Evolutionary conservation across 805 yeast species (phyloP), one percentile per base, ranked within the genome.

Genomic region (Ogataea parapolymorpha): DNA sequence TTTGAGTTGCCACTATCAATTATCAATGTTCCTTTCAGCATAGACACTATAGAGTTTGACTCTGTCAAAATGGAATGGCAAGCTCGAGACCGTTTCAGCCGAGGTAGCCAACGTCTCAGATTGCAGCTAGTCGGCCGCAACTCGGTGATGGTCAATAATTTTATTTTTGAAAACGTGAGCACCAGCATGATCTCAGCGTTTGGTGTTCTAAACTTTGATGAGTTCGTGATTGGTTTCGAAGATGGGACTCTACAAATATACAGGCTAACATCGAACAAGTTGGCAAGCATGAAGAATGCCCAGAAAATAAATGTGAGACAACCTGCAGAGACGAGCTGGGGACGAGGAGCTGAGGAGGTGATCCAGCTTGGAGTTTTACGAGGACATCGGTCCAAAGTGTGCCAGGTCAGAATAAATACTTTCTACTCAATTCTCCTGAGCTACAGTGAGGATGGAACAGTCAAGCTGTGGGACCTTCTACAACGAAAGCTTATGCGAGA

Each of bases 381-480:
- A 37, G 87, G 88, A 0, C 95, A 85, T 60, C 55, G 71, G 1
- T 44, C 65, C 5, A 56, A 65, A 0, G 67, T 85, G 3, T 62
- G 53, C 12, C 66, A 68, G n/a, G 54, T 87, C 18, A 62, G 65
- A 27, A 67, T 70, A 24, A 73, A 81, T 18, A 63, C 70, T 6
- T 73, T 77, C 30, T 82, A 70, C 54, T 79, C 81, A 39, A 57
- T 73, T 3, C 65, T 82, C 8, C 45, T 82, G 10, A 74, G 82
- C 45, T 58, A 77, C 17, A 88, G 83, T 54, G 50, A 40, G 0
- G 63, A 57, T 7, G 91, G 95, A 1, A 58, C 58, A 2, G 75
- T 79, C 2, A 70, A 71, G 14, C 47, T 80, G 4, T 86, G 95
- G 91, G 87, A 86, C 51, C 49, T 79, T 28, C 70, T 79, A 2